Evolutionary conservation across 768 basidiomycete species (phyloP), one percentile per base, ranked within the genome.

Genomic region (Boletus sp.): DNA sequence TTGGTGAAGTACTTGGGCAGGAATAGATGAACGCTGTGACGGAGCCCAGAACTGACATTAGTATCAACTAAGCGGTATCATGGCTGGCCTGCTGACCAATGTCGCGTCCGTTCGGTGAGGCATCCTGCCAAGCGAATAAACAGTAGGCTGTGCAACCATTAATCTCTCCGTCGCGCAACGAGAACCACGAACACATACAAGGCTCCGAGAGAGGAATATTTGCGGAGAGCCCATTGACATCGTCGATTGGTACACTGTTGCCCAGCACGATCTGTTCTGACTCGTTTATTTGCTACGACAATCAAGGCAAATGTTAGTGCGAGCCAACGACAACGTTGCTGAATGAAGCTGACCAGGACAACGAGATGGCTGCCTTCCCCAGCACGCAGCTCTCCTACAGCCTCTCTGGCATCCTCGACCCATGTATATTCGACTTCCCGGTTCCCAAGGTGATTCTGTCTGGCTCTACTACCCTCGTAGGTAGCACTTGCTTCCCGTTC

Each of bases 21-120:
- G 88, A 89, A 71, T 98, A 98, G 53, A 97, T 89, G 71, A 93
- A 94, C 47, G 90, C 88, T 93, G n/a, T n/a, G n/a, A 57, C 7
- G n/a, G 13, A 2, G 5, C 19, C 30, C 25, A 25, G 57, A 32
- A 44, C 53, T 38, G 45, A 45, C 14, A 44, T 57, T 46, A 57
- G 33, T 47, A 38, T 40, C 35, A 39, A 19, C 32, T 38, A 33
- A 34, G 33, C 7, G 29, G 54, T 40, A 15, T 50, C 11, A 40
- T 38, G 13, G 27, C 34, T 25, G 13, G 15, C 32, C 5, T 2
- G 64, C 81, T 58, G 51, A 91, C 90, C 74, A 53, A 90, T 79
- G 52, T 88, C 80, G 29, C 84, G 80, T 30, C 73, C 74, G 2
- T 74, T 65, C n/a, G 75, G 65, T 1, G 73, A 64, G 15, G 69